Conservation (phyloP, 1,139 yeast species). For the Entelexis sorbosivorans region DNA sequence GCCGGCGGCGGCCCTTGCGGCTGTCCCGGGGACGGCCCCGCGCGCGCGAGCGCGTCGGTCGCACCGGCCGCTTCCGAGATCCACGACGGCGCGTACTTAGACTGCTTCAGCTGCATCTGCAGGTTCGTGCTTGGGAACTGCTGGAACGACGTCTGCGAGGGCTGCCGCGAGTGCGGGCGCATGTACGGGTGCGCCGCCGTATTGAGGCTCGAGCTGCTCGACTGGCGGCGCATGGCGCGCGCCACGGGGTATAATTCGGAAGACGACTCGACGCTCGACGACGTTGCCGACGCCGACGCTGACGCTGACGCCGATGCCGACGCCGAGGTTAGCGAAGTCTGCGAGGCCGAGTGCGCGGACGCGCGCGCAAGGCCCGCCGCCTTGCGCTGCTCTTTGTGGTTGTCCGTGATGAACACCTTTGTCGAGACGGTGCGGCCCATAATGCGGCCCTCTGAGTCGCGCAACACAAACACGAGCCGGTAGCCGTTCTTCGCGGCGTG, state of each 20-base stretch:
- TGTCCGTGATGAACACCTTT: constrained; percentile 83
- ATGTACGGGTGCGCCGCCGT: constrained; percentile 6
- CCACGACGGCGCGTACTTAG: constrained; percentile 18
- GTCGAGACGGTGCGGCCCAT: constrained; percentile 64
- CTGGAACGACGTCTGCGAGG: background rate
- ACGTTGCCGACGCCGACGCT: constrained; percentile 1
- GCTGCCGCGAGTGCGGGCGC: constrained; percentile 6
- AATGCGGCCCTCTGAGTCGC: constrained; percentile 47
- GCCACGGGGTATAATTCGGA: constrained; percentile 4
- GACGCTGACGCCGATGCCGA: constrained; percentile 3
- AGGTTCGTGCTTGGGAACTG: constrained; percentile 1
- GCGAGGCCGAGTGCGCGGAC: background rate
- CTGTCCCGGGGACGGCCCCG: background rate
- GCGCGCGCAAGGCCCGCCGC: background rate
- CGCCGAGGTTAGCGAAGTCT: constrained; percentile 1
- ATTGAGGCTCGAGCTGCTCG: constrained; percentile 9
- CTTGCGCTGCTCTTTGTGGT: constrained; percentile 46
- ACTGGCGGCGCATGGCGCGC: constrained; percentile 3
- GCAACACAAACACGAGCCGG: constrained; percentile 56
- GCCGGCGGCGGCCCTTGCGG: constrained; percentile 6
- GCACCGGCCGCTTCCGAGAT: constrained; percentile 11
- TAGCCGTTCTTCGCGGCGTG: constrained; percentile 80
- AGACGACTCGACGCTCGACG: constrained; percentile 2
- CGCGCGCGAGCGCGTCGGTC: background rate
- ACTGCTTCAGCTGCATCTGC: constrained; percentile 7